These are phyloP conservation scores for Ascochyta lentis DNA, from an alignment of 2,329 filamentous ascomycete species.

Conservation along the genomic window DNA sequence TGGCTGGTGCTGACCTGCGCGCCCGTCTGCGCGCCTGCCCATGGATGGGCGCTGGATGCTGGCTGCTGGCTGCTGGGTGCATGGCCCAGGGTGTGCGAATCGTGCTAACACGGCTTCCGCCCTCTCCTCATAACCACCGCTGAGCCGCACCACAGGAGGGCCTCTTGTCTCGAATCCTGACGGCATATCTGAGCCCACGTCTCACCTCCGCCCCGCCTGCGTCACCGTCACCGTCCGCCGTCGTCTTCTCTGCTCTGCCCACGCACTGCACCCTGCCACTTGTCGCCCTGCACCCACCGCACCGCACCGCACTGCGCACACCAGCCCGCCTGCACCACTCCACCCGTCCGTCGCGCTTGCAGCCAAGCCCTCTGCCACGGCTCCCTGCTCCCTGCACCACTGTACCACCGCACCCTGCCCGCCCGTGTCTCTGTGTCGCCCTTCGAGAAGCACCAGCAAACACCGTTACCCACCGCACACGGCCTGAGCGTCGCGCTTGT, in stretches of 20 bases:
- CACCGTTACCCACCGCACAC: slow-evolving; percentile 6
- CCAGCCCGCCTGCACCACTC: slow-evolving; percentile 7
- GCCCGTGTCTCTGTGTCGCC: slow-evolving; percentile 29
- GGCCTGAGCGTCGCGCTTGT: slow-evolving; percentile 18
- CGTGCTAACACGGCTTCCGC: slow-evolving; percentile 17
- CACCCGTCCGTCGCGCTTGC: slow-evolving; percentile 7
- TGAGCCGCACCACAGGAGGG: slow-evolving; percentile 42
- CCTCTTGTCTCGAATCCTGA: slow-evolving; percentile 27
- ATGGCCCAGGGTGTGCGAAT: slow-evolving; percentile 12
- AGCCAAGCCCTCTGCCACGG: neutral
- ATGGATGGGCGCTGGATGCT: too few relatives aligned
- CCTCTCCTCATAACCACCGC: slow-evolving; percentile 46
- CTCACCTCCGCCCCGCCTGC: slow-evolving; percentile 28
- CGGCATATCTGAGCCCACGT: slow-evolving; percentile 27
- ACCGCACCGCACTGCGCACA: slow-evolving; percentile 10
- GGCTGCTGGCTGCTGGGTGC: too few relatives aligned
- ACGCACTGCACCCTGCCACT: slow-evolving; percentile 16
- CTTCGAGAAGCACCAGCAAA: slow-evolving; percentile 44
- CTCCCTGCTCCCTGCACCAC: slow-evolving; percentile 1
- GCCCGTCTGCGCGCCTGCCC: neutral
- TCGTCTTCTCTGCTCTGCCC: slow-evolving; percentile 9
- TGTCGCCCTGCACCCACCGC: slow-evolving; percentile 3
- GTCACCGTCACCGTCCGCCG: slow-evolving; percentile 14
- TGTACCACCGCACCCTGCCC: slow-evolving; percentile 9
- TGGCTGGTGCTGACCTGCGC: slow-evolving; percentile 24